Base-by-base conservation (phyloP, 345 rosid species). In the Iberis pinnata region DNA sequence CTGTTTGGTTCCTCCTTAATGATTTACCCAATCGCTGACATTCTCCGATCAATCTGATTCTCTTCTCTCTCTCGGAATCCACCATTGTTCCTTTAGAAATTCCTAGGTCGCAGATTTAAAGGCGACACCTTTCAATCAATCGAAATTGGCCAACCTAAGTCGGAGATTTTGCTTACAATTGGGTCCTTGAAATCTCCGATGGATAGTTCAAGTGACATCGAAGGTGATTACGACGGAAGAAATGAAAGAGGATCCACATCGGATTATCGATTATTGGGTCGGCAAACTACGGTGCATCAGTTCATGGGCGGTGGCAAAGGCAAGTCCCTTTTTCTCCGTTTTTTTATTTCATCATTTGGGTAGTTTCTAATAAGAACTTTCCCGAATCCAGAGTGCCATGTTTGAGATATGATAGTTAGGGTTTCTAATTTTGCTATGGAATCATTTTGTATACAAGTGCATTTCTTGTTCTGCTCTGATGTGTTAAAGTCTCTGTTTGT, bases 271-370 rank as follows among this genome's bases (percentile, higher is more conserved):
- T 56, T 74, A 38, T 61, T 73, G 60, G 73, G 64, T 48, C 77
- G 71, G 1, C 69, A 66, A 27, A 56, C 53, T 53, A 56, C 69
- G 20, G 57, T 75, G 64, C 79, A 75, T 59, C 68, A 68, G 70
- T 64, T 75, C 63, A 75, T 71, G 78, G 78, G 76, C 11, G 78
- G 78, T 43, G 78, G 78, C 48, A 75, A 56, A 70, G 70, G 78
- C 61, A 38, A 56, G 60, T 54, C 13, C 29, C n/a, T n/a, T 18
- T 20, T 5, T 26, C 51, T 0, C 9, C 18, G 15, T 7, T 24
- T 26, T 18, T 35, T 39, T 26, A 47, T 19, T 56, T n/a, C n/a
- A n/a, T n/a, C n/a, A n/a, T n/a, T n/a, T n/a, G n/a, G n/a, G n/a
- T n/a, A n/a, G n/a, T n/a, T 56, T 42, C 22, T 3, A 52, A 41